Base-by-base conservation (phyloP, 192 early-diverging fungal genomes). In the Podila epigama region DNA sequence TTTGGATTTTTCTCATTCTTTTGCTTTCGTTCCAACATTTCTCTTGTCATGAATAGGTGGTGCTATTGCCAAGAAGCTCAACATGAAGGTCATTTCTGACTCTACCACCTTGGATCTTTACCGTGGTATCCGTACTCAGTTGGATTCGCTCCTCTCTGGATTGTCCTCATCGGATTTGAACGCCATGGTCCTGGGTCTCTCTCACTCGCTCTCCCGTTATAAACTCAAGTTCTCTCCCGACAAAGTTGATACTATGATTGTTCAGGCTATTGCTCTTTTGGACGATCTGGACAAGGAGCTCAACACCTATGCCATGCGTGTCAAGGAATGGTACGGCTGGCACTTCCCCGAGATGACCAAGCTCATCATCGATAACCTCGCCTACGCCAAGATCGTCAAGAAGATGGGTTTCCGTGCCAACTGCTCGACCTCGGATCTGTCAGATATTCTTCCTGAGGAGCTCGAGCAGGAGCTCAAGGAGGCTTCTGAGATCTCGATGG, bases 231-330 rank as follows among this genome's bases (percentile, higher is more conserved):
- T 99, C 89, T 93, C 91, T 42, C 95, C 96, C 67, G 97, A 99
- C 86, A 99, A 98, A 90, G 96, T 98, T 13, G 97, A 99, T 87
- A 99, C 96, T 40, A 99, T 99, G 98, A 97, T 98, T 81, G 95
- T 98, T 58, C 98, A 99, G 87, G 96, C 98, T 9, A 98, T 98
- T 63, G 89, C 92, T 39, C 86, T 97, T 9, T 84, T 97, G 69
- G 96, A 97, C 81, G 92, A 97, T 77, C 79, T 97, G 61, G 96
- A 97, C 86, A 97, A 97, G 87, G 96, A 97, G 64, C 82, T 97
- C 73, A 97, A 97, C 87, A 95, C 91, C 42, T 95, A 94, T 66
- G 86, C 94, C 40, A 98, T 98, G 94, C 85, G 94, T 37, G 88
- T 90, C 66, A 85, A 84, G 85, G 98, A 99, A 85, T 99, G 98